Evolutionary conservation across 495 filamentous ascomycete genomes (phyloP).

Genomic region (Penicillium antarcticum): DNA sequence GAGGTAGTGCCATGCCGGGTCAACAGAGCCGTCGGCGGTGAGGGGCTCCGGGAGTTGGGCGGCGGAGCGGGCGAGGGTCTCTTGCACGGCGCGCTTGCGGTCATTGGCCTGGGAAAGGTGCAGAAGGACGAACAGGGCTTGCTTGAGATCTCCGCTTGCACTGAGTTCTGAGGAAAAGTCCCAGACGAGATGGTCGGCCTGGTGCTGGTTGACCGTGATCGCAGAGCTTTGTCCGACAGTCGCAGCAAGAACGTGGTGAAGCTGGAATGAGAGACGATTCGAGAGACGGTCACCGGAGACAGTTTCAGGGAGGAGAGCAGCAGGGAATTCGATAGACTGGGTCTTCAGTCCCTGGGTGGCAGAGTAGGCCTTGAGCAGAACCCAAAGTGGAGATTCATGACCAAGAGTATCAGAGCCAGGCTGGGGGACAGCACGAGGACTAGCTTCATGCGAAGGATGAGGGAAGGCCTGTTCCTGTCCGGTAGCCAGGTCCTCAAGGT

Average conservation of each 20-base stretch:
- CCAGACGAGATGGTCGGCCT: constrained; percentile 62
- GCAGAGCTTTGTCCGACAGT: constrained; percentile 47
- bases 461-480: constrained; percentile 59
- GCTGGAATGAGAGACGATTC: constrained; percentile 76
- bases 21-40: constrained; percentile 46
- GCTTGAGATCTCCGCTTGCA: constrained; percentile 62
- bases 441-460: constrained; percentile 56
- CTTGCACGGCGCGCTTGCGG: constrained; percentile 64
- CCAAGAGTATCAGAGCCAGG: constrained; percentile 39
- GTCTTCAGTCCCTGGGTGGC: constrained; percentile 32
- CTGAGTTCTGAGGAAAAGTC: constrained; percentile 73
- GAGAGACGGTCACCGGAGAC: constrained; percentile 67
- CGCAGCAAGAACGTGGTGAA: constrained; percentile 56
- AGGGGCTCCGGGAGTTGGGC: constrained; percentile 51
- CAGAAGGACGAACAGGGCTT: constrained; percentile 69
- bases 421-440: constrained; percentile 49
- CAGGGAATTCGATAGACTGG: constrained; percentile 28
- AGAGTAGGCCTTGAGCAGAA: constrained; percentile 75
- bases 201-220: constrained; percentile 30
- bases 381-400: constrained; percentile 79
- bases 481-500: constrained; percentile 62
- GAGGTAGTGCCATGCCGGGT: constrained; percentile 52
- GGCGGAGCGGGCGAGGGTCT: constrained; percentile 60
- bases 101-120: constrained; percentile 64
- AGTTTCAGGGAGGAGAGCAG: constrained; percentile 41